A percentile compares a stretch with the other conserved stretches of the same genome.
phyloP scores from a whole-genome alignment of 345 rosid genomes.

The Moricandia moricandioides region DNA sequence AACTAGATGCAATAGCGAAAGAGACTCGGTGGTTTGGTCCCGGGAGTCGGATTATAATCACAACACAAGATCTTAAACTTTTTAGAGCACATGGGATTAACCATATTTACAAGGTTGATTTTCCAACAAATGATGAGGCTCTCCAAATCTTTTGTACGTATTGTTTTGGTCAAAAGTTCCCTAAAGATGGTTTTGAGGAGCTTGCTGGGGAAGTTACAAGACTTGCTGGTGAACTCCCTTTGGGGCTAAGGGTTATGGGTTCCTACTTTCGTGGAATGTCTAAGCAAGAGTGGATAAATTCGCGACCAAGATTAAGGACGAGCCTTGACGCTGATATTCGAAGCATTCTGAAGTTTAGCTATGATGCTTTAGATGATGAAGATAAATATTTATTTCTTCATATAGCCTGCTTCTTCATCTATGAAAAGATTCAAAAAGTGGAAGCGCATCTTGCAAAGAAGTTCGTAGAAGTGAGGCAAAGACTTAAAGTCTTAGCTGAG shows the following conservation, averaged over 20 bases:
- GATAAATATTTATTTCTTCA: slow-evolving; percentile 1
- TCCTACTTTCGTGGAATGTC: not conserved
- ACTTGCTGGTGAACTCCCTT: not conserved
- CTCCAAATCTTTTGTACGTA: not conserved
- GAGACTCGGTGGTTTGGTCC: not conserved
- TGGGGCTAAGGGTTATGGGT: slow-evolving; percentile 15
- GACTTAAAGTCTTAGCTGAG: not conserved
- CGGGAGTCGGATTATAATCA: not conserved
- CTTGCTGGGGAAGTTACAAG: not conserved
- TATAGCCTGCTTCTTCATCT: not conserved
- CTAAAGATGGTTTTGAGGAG: not conserved
- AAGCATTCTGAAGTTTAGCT: slow-evolving; percentile 3
- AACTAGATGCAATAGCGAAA: not conserved
- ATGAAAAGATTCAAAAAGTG: not conserved
- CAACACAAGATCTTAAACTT: not conserved
- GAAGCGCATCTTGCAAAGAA: not conserved
- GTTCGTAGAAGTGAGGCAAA: not conserved
- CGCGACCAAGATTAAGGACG: not conserved
- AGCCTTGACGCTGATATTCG: not conserved
- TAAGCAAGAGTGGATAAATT: not conserved
- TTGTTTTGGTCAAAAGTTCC: not conserved
- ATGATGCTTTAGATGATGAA: not conserved
- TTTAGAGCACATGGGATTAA: not conserved
- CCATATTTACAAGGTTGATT: not conserved
- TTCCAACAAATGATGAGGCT: not conserved